These are phyloP conservation scores for Thyridium curvatum DNA, from an alignment of 2,329 filamentous ascomycete genomes.

Conservation along the genomic window DNA sequence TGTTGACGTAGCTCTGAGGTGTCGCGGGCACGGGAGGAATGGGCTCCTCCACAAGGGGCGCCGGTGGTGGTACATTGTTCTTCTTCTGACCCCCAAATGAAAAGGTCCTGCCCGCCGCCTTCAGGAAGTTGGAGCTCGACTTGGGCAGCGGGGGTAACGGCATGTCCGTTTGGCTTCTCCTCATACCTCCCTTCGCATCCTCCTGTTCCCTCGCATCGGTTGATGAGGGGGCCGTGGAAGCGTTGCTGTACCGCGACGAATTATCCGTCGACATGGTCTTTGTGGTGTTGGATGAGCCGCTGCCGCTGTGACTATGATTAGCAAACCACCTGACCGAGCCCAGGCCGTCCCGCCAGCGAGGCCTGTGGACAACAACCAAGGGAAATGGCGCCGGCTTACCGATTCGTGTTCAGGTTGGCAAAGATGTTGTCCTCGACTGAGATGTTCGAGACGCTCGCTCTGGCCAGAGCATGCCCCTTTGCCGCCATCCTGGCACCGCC, in stretches of 20 bases:
- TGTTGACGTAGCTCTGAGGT: conserved; percentile 23
- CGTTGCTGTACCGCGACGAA: conserved; percentile 56
- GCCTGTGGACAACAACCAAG: conserved; percentile 3
- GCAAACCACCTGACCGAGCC: no score
- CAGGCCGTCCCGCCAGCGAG: background rate
- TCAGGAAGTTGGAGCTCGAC: conserved; percentile 45
- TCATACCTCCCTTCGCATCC: conserved; percentile 28
- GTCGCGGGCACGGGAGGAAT: conserved; percentile 26
- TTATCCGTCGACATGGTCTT: conserved; percentile 54
- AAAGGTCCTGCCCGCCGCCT: conserved; percentile 51
- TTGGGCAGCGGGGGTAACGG: conserved; percentile 37
- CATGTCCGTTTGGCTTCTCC: conserved; percentile 31
- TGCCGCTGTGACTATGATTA: conserved; percentile 34
- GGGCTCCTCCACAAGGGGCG: conserved; percentile 27
- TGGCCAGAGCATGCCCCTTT: conserved; percentile 28
- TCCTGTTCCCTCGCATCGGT: conserved; percentile 36
- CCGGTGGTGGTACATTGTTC: conserved; percentile 21
- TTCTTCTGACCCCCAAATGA: conserved; percentile 55
- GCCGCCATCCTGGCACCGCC: conserved; percentile 37
- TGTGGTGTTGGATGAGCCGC: conserved; percentile 55
- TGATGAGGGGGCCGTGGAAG: conserved; percentile 55
- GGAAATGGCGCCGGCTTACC: conserved; percentile 35
- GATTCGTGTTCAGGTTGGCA: conserved; percentile 45
- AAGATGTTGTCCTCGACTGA: conserved; percentile 50
- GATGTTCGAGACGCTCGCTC: conserved; percentile 28